Conservation (phyloP, 2,329 filamentous ascomycete species). For the Pseudocercospora eumusae region DNA sequence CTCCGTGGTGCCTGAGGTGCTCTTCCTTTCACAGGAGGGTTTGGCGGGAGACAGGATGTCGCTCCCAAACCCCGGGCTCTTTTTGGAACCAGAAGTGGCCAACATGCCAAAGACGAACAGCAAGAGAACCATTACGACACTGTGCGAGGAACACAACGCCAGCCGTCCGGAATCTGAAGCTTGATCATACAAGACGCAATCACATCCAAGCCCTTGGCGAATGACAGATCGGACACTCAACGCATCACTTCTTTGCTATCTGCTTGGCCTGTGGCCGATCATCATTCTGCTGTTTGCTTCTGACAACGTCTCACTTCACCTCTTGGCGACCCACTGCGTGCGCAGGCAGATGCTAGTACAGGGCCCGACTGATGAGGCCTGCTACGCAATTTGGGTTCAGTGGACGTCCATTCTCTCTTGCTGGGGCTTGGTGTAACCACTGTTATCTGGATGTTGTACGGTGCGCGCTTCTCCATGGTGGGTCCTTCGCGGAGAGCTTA, state of each 20-base stretch:
- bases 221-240: constrained; percentile 21
- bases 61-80: background rate
- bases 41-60: too few species aligned
- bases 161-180: constrained; percentile 5
- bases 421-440: constrained; percentile 18
- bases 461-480: constrained; percentile 12
- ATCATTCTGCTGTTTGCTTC: constrained; percentile 22
- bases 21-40: too few species aligned
- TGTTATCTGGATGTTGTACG: constrained; percentile 16
- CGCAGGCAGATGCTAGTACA: constrained; percentile 25
- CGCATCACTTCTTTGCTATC: constrained; percentile 17
- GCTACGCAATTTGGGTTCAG: constrained; percentile 10
- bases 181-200: constrained; percentile 9
- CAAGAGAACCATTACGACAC: constrained; percentile 5
- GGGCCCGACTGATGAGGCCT: constrained; percentile 14
- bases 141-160: constrained; percentile 11
- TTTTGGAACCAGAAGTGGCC: background rate
- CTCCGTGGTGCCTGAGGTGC: too few species aligned
- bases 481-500: constrained; percentile 14
- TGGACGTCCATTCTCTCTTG: constrained; percentile 12
- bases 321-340: constrained; percentile 27
- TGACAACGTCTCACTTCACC: constrained; percentile 23
- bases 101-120: background rate
- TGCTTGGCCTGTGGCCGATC: constrained; percentile 24
- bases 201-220: constrained; percentile 20